phyloP scores from a whole-genome alignment of 306 rosid genomes.

The apple (Malus domestica) region DNA sequence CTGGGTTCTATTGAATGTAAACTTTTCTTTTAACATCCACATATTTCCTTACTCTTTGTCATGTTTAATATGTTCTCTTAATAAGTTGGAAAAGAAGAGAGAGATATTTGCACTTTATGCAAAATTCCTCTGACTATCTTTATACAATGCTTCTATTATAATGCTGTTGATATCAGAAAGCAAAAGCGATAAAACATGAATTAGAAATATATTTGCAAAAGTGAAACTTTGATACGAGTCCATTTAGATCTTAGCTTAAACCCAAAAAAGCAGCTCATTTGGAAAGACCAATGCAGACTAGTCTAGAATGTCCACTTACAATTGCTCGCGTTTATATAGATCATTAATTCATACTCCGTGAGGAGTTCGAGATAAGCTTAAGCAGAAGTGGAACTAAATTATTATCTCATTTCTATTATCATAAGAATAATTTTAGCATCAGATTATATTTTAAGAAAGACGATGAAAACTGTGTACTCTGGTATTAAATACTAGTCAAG shows the following conservation, averaged over 20 bases:
- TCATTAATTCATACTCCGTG: background rate
- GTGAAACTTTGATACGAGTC: background rate
- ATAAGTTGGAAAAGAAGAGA: background rate
- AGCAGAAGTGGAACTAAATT: background rate
- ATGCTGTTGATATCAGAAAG: background rate
- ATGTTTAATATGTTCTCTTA: background rate
- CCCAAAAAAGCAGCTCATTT: background rate
- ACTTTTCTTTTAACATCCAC: background rate
- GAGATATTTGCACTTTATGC: background rate
- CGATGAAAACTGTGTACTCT: background rate
- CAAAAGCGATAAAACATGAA: background rate
- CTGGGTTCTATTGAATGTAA: conserved; percentile 16
- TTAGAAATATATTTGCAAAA: background rate
- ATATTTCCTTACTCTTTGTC: background rate
- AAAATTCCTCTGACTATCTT: background rate
- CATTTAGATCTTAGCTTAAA: background rate
- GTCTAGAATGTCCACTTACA: background rate
- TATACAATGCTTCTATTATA: background rate
- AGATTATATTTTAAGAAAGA: background rate
- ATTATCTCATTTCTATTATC: background rate
- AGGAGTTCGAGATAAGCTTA: background rate
- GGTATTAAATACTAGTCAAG: background rate
- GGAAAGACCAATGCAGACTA: background rate
- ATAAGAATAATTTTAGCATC: background rate
- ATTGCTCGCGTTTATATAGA: background rate